Conservation (phyloP, 805 yeast genomes). For the Yarrowia sp. region DNA sequence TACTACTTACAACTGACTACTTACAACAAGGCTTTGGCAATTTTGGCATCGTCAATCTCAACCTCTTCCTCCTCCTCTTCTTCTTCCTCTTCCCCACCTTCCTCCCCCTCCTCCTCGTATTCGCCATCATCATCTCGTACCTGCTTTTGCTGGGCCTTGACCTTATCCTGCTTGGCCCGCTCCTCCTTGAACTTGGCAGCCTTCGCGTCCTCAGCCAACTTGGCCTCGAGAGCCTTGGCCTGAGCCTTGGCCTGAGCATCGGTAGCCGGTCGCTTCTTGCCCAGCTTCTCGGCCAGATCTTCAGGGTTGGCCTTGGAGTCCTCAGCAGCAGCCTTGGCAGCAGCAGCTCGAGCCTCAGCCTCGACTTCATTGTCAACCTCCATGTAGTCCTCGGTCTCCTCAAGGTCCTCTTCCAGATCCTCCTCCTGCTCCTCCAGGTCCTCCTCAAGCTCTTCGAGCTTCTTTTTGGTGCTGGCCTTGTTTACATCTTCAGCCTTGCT, state of each 20-base stretch:
- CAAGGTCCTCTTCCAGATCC: slow-evolving; percentile 8
- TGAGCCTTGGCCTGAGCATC: slow-evolving; percentile 9
- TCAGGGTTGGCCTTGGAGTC: neutral
- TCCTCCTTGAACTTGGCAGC: slow-evolving; percentile 22
- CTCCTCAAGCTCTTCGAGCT: neutral
- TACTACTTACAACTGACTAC: too few relatives aligned
- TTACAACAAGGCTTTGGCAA: slow-evolving; percentile 15
- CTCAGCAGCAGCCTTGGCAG: neutral
- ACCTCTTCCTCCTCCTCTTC: neutral
- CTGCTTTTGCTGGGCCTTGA: slow-evolving; percentile 17
- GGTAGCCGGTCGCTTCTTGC: slow-evolving; percentile 1
- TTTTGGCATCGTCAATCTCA: slow-evolving; percentile 1
- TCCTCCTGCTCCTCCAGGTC: slow-evolving; percentile 6
- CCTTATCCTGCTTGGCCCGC: slow-evolving; percentile 20
- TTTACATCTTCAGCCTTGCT: neutral
- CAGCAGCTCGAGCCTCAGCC: neutral
- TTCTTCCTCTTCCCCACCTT: neutral
- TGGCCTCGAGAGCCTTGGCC: neutral
- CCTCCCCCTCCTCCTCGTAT: neutral
- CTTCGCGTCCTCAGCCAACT: neutral
- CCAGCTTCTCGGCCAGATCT: neutral
- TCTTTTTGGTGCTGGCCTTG: neutral
- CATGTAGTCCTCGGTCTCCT: neutral
- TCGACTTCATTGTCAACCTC: neutral
- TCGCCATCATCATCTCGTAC: neutral